Evolutionary conservation across 257 asterid species (phyloP).

Genomic region (Solanum rostratum): DNA sequence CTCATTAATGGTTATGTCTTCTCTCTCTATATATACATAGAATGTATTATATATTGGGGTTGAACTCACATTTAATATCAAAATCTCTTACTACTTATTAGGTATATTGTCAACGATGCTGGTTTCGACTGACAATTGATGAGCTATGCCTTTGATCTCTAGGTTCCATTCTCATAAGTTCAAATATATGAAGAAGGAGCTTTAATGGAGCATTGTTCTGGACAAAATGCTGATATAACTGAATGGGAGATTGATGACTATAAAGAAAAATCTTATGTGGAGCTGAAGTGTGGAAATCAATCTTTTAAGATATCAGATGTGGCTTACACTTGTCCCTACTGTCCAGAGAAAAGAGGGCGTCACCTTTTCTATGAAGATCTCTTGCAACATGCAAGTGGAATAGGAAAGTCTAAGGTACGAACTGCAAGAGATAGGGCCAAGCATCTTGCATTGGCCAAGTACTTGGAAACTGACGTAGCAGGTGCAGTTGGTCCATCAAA

Average conservation of each 20-base stretch:
- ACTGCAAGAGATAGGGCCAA: conserved; percentile 43
- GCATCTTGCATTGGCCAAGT: conserved; percentile 66
- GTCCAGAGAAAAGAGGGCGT: conserved; percentile 45
- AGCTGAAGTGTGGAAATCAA: conserved; percentile 48
- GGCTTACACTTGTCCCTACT: conserved; percentile 63
- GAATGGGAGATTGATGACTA: conserved; percentile 26
- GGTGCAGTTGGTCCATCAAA: conserved; percentile 32
- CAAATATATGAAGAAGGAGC: neutral
- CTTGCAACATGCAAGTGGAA: conserved; percentile 59
- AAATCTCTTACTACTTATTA: neutral
- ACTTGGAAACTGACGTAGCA: conserved; percentile 36
- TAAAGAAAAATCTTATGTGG: conserved; percentile 15
- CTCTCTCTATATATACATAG: neutral
- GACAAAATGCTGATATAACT: conserved; percentile 21
- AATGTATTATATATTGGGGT: neutral
- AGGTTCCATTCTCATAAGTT: neutral
- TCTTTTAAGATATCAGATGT: conserved; percentile 38
- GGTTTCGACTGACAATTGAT: neutral
- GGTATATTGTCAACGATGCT: neutral
- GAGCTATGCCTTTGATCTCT: neutral
- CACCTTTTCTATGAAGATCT: conserved; percentile 46
- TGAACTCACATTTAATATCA: neutral
- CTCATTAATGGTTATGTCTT: neutral
- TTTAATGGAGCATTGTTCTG: conserved; percentile 17
- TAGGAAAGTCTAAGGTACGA: conserved; percentile 48